Conservation (phyloP, 768 basidiomycete genomes). For the Panaeolus papilionaceus region DNA sequence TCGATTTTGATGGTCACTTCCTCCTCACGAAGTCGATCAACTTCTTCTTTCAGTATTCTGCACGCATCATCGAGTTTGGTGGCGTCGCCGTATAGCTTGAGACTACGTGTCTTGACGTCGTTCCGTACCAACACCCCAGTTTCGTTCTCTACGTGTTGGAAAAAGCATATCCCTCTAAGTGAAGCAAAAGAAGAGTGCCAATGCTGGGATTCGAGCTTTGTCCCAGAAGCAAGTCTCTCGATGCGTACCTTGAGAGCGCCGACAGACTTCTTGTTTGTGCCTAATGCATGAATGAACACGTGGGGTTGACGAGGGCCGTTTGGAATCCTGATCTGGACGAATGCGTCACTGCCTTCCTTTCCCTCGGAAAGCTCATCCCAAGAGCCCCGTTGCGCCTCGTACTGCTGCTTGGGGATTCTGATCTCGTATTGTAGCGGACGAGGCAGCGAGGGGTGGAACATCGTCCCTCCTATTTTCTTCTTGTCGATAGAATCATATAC, state of each 20-base stretch:
- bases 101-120: conserved; percentile 49
- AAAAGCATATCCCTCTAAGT: conserved; percentile 38
- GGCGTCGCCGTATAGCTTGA: conserved; percentile 54
- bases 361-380: conserved; percentile 54
- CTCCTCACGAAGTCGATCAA: conserved; percentile 53
- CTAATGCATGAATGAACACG: conserved; percentile 51
- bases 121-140: conserved; percentile 48
- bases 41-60: conserved; percentile 50
- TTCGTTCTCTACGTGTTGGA: conserved; percentile 30
- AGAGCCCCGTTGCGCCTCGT: conserved; percentile 51
- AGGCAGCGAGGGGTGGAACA: conserved; percentile 48
- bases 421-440: conserved; percentile 58
- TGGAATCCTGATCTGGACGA: conserved; percentile 19
- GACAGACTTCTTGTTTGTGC: conserved; percentile 57
- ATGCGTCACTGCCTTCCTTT: conserved; percentile 36
- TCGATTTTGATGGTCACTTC: conserved; percentile 36
- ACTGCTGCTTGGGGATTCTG: conserved; percentile 53
- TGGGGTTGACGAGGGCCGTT: conserved; percentile 18
- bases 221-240: conserved; percentile 58
- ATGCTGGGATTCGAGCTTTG: conserved; percentile 46
- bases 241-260: conserved; percentile 66
- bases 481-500: conserved; percentile 43
- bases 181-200: conserved; percentile 56
- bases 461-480: conserved; percentile 24
- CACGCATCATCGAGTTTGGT: conserved; percentile 47